A percentile compares a stretch with the other conserved stretches of the same genome.
These are phyloP conservation scores for Thelonectria olida DNA, from an alignment of 2,329 filamentous ascomycete genomes.

Conservation along the genomic window DNA sequence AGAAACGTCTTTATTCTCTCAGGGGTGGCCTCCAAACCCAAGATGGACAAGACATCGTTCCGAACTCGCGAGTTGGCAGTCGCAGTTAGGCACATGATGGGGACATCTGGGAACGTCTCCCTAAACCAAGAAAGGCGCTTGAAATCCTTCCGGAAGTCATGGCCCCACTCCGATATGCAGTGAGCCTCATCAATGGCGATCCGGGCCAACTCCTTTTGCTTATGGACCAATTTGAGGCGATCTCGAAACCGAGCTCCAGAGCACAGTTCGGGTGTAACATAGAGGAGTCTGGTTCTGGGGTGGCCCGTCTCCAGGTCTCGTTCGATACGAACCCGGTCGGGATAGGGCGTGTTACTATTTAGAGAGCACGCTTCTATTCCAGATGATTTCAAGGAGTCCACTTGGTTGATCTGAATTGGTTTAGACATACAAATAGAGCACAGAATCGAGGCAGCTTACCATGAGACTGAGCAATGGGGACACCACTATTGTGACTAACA, in stretches of 20 bases:
- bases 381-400: constrained; percentile 77
- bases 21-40: constrained; percentile 70
- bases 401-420: constrained; percentile 80
- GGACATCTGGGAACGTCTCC: constrained; percentile 81
- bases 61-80: constrained; percentile 86
- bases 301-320: constrained; percentile 88
- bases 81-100: constrained; percentile 91
- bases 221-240: constrained; percentile 76
- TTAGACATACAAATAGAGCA: constrained; percentile 21
- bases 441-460: constrained; percentile 57
- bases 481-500: constrained; percentile 84
- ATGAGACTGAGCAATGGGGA: constrained; percentile 91
- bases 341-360: constrained; percentile 79
- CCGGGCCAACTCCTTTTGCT: constrained; percentile 84
- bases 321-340: constrained; percentile 75
- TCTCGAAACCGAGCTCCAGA: constrained; percentile 80
- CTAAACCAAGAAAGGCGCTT: constrained; percentile 89
- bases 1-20: constrained; percentile 77
- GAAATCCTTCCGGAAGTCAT: constrained; percentile 95
- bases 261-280: constrained; percentile 93
- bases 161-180: constrained; percentile 97
- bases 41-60: constrained; percentile 80
- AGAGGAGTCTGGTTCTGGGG: constrained; percentile 82
- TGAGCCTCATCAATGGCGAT: constrained; percentile 95
- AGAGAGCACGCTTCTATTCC: constrained; percentile 85